Conservation (phyloP, 2,329 filamentous ascomycete species). For the Neofusicoccum ribis region DNA sequence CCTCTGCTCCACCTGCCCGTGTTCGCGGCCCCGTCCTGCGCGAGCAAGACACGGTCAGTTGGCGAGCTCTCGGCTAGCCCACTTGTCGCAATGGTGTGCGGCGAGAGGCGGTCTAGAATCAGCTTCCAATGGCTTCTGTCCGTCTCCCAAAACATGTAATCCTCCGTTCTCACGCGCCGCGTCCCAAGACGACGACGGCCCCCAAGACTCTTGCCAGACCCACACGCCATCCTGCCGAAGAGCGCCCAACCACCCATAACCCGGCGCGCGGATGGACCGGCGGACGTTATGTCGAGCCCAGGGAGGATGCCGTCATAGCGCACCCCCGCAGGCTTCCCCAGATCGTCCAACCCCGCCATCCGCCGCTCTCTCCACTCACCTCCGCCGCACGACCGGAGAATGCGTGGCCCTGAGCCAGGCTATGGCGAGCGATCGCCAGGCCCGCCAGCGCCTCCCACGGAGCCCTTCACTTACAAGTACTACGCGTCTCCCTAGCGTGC, state of each 20-base stretch:
- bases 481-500: neutral
- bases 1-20: neutral
- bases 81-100: too few relatives aligned
- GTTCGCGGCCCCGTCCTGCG: neutral
- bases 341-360: constrained; percentile 9
- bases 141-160: neutral
- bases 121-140: too few relatives aligned
- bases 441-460: neutral
- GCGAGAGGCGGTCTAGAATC: too few relatives aligned
- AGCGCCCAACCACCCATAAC: neutral
- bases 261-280: neutral
- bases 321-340: constrained; percentile 6
- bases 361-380: neutral
- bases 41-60: too few relatives aligned
- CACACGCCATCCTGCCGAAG: neutral
- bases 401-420: neutral
- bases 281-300: neutral
- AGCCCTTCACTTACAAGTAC: neutral
- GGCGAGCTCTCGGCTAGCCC: too few relatives aligned
- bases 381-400: constrained; percentile 5
- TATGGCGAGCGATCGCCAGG: too few relatives aligned
- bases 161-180: neutral
- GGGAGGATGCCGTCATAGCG: constrained; percentile 1
- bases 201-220: neutral
- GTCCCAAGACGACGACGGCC: neutral